Conservation (phyloP, 2,329 filamentous ascomycete species). For the Fonsecaea pugnacius region DNA sequence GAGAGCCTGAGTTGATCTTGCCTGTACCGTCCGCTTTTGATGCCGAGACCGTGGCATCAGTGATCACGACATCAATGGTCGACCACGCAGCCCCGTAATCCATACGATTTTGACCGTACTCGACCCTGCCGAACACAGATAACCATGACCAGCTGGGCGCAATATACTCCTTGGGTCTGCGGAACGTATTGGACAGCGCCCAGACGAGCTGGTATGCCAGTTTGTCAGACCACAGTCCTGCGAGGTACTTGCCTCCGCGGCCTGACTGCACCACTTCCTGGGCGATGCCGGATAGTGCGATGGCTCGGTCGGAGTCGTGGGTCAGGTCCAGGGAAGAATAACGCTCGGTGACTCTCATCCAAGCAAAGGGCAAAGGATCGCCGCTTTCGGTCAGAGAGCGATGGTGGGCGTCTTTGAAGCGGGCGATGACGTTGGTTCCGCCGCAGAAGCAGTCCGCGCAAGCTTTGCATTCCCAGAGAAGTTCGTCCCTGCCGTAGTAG, state of each 20-base stretch:
- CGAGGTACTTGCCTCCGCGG: constrained; percentile 10
- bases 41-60: background rate
- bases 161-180: constrained; percentile 10
- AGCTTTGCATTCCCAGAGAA: constrained; percentile 11
- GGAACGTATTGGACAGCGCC: background rate
- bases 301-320: constrained; percentile 7
- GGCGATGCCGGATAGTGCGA: constrained; percentile 11
- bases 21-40: constrained; percentile 6
- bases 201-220: constrained; percentile 9
- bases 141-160: constrained; percentile 14
- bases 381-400: constrained; percentile 1
- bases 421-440: constrained; percentile 12
- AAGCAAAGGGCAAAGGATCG: constrained; percentile 2
- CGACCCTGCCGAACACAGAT: constrained; percentile 6
- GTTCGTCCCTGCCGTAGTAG: constrained; percentile 12
- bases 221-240: constrained; percentile 7
- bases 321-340: constrained; percentile 11
- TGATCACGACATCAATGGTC: constrained; percentile 1
- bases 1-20: constrained; percentile 10
- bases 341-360: constrained; percentile 13
- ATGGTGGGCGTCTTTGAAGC: constrained; percentile 10
- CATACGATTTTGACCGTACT: constrained; percentile 8
- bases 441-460: constrained; percentile 13
- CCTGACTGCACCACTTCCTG: constrained; percentile 7
- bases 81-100: constrained; percentile 1